Conservation (phyloP, 108 stramenopile genomes). For the Nannochloropsis gaditana region DNA sequence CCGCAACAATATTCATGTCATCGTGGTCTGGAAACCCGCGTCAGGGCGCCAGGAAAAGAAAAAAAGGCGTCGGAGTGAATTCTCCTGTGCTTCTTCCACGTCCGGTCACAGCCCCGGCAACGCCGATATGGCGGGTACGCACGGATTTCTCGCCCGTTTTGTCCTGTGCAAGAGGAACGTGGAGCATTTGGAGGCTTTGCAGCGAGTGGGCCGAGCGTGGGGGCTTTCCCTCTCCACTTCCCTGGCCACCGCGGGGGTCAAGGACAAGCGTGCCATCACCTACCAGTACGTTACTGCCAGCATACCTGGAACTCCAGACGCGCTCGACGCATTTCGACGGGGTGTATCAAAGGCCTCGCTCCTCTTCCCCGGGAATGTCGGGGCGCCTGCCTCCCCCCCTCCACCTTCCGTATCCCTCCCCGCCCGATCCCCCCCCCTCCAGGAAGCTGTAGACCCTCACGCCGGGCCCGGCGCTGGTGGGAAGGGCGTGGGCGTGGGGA, state of each 20-base stretch:
- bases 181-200: neutral
- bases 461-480: no score
- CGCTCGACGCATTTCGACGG: no score
- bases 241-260: neutral
- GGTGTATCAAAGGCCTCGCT: no score
- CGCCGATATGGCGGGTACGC: no score
- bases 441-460: no score
- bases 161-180: constrained; percentile 5
- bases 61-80: neutral
- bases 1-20: neutral
- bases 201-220: neutral
- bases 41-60: neutral
- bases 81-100: neutral
- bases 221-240: neutral
- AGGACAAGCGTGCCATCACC: neutral
- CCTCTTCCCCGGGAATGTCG: no score
- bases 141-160: neutral
- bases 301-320: neutral
- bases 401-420: no score
- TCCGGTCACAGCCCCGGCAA: no score
- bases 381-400: no score
- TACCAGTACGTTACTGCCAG: neutral
- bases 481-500: neutral
- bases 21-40: neutral
- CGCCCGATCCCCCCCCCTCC: no score